Base-by-base conservation (phyloP, 208 protist species). In the Leishmania amazonensis region DNA sequence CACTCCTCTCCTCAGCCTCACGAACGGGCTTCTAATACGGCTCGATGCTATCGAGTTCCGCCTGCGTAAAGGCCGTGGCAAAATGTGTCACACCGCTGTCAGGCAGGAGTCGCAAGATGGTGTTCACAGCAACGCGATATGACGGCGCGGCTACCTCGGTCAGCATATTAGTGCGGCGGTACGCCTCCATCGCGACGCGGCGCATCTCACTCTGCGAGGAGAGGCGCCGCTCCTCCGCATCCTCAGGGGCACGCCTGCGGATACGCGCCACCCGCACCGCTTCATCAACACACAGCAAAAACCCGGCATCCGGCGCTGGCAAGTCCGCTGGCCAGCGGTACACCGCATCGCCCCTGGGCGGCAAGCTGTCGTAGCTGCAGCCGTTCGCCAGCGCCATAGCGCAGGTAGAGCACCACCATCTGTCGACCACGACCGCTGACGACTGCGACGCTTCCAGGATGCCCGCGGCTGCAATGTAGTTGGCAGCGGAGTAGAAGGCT, bases 331-430 rank as follows among this genome's bases (percentile, higher is more conserved):
- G 93, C 90, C 90, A 94, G 78, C 31, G 3, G 77, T 96, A 96
- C 70, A 94, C 85, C 0, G 21, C 78, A 75, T 88, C 76, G 1
- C 81, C 84, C 0, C 21, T 40, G 0, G 87, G 83, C 24, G 93
- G 93, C 58, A 96, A 78, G 38, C 42, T 54, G 17, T 77, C 57
- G 13, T 85, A 65, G 6, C 35, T 86, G 73, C 64, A 70, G 19
- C 71, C 24, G 74, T 93, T 90, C 3, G 90, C 90, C 35, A 96
- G 84, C 21, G 93, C 89, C 93, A 96, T 96, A 53, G 89, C 89
- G 78, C 90, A 93, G 17, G 93, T 96, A 17, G 90, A 94, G 81
- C 85, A 89, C 90, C 90, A 96, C 91, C 93, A 96, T 35, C 93
- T 89, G 47, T 96, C 93, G 68, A 96, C 89, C 35, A 96, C 81